Evolutionary conservation across 257 asterid genomes (phyloP), one percentile per base, ranked within the genome.

Genomic region (Prunella vulgaris): DNA sequence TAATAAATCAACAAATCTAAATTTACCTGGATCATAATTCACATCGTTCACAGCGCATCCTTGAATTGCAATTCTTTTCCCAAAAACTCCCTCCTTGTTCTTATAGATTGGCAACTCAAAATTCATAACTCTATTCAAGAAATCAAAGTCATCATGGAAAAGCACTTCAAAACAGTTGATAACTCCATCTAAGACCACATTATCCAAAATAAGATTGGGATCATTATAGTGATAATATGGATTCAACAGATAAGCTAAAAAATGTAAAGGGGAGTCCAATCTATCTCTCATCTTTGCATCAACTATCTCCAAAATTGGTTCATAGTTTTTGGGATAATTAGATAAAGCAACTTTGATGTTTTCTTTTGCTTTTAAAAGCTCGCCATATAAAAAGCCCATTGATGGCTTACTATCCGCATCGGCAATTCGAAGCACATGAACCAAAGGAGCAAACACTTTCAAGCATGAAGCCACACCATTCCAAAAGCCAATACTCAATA

Each of bases 171-270:
- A 3, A 3, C 28, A 25, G 3, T 25, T 25, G 28, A 25, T 25
- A 25, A 25, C 28, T 25, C 28, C 28, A 3, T 25, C 28, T 25
- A 3, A 52, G 14, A 52, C 10, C 10, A 52, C 14, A 17, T 18
- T 1, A 7, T 52, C 59, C 10, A 48, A n/a, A 14, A 48, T 48
- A n/a, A 48, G 54, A 48, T 48, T 24, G 21, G 70, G 40, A 46
- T 65, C 58, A 21, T 40, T 42, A 25, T 65, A 65, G 27, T 21
- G 35, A 68, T 54, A 68, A 25, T 54, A 37, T 0, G 54, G 56
- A 37, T 56, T 68, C 73, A 68, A 37, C 10, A 68, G 5, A 52
- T 68, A 68, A 24, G 73, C 65, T 25, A 17, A 9, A 56, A 65
- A 54, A 35, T 68, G 73, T 7, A 68, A 35, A 1, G 54, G 53